Conservation (phyloP, 2,329 filamentous ascomycete species). For the Chaetomiaceae sp. region DNA sequence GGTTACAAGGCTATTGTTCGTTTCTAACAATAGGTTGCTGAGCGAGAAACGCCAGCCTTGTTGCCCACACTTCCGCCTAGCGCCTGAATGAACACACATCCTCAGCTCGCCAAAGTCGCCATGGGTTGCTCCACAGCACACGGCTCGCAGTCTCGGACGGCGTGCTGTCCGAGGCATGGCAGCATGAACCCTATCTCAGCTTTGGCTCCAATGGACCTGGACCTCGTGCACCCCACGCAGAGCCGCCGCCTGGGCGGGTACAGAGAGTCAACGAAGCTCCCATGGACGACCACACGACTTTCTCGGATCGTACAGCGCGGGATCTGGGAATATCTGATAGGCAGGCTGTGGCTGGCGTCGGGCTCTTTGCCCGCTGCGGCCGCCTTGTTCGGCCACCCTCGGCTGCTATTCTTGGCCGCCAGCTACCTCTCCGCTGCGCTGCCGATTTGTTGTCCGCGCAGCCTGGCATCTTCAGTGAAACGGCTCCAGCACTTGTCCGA, state of each 20-base stretch:
- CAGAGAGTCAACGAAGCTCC: background rate
- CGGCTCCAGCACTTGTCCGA: background rate
- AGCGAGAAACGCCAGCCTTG: background rate
- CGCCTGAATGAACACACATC: background rate
- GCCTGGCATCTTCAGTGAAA: constrained; percentile 1
- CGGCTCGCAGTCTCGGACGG: background rate
- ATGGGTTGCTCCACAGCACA: background rate
- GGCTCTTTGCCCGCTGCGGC: constrained; percentile 5
- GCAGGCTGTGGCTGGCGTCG: background rate
- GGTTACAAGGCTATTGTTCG: background rate
- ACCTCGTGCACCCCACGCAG: background rate
- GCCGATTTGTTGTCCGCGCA: background rate
- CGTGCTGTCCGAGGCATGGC: background rate
- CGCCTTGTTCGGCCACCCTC: background rate
- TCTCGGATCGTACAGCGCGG: constrained; percentile 8
- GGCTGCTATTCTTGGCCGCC: constrained; percentile 18
- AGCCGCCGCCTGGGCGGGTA: constrained; percentile 8
- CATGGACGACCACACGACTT: background rate
- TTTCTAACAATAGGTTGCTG: constrained; percentile 4
- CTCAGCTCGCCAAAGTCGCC: background rate
- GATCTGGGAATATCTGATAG: constrained; percentile 16
- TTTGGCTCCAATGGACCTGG: background rate
- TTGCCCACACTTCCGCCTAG: background rate
- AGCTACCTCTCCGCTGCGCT: background rate
- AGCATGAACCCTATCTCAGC: constrained; percentile 10